A percentile compares a stretch with the other conserved stretches of the same genome.
Conservation (phyloP, 805 yeast species). For the Suhomyces vadensis region DNA sequence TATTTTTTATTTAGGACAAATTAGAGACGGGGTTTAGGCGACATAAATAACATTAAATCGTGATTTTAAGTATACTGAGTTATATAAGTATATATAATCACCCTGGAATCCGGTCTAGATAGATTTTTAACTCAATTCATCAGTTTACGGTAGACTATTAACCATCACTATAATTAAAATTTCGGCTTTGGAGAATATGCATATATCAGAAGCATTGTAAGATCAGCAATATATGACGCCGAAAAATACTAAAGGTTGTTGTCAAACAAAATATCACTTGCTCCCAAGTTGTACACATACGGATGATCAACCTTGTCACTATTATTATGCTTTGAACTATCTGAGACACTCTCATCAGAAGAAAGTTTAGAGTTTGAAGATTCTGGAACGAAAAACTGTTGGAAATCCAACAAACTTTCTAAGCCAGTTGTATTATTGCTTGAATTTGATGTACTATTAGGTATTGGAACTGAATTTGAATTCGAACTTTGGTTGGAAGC, state of each 20-base stretch:
- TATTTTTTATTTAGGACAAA: too few relatives aligned
- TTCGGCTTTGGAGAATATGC: too few relatives aligned
- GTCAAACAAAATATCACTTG: conserved; percentile 18
- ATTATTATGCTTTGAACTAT: conserved; percentile 5
- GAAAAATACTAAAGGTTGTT: conserved; percentile 8
- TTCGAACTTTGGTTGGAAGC: not conserved
- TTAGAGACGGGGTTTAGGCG: too few relatives aligned
- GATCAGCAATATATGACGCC: too few relatives aligned
- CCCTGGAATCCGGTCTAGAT: too few relatives aligned
- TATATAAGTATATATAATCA: too few relatives aligned
- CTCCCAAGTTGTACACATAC: conserved; percentile 18
- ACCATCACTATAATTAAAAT: too few relatives aligned
- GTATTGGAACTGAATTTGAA: not conserved
- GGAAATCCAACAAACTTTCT: conserved; percentile 16
- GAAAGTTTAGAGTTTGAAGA: not conserved
- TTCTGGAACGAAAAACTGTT: conserved; percentile 17
- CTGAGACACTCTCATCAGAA: conserved; percentile 9
- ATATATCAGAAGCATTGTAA: too few relatives aligned
- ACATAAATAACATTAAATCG: too few relatives aligned
- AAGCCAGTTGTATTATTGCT: conserved; percentile 3
- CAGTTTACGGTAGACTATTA: too few relatives aligned
- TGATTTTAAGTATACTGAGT: too few relatives aligned
- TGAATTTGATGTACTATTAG: not conserved
- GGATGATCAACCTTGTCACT: conserved; percentile 14
- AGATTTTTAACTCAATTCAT: too few relatives aligned